Base-by-base conservation (phyloP, 805 yeast species). In the Ogataea thermomethanolica region DNA sequence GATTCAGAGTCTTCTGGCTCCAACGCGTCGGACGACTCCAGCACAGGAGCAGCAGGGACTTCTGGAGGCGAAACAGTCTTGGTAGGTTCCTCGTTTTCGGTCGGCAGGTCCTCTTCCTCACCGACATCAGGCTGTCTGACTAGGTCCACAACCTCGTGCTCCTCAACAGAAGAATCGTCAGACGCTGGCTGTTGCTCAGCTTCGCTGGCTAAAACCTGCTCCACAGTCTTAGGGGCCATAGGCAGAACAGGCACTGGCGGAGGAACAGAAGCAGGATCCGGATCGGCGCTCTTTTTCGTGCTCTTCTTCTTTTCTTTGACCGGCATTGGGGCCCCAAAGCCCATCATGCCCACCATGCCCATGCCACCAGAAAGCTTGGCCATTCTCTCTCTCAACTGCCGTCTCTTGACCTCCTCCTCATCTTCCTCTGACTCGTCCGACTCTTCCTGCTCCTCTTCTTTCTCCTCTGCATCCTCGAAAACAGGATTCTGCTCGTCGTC, bases 301-400 rank as follows among this genome's bases (percentile, higher is more conserved):
- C 52, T 56, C 39, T 58, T 58, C 46, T 44, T 48, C 44, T 48
- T 49, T 32, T 28, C 49, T 8, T 25, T 54, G 27, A 61, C 48
- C 12, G 58, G 48, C 41, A 53, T 44, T 20, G 63, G 59, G 60
- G 69, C 67, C 13, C 68, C 56, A 45, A 73, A 66, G 2, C 81
- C 81, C 78, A 76, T 73, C 82, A 77, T 77, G 31, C 89, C 90
- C 62, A 80, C 74, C 80, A 84, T 76, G 43, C 85, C 82, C 65
- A 84, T 74, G 4, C 89, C 89, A 14, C 96, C 95, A 0, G 97
- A 84, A 13, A 91, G 74, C 53, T 82, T 86, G n/a, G 99, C 98
- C 96, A 91, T 91, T 45, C 97, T 76, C 48, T 85, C 96, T 14
- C 95, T 81, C 38, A 91, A 69, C 6, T 82, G 86, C 34, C 82